Evolutionary conservation across 2,329 filamentous ascomycete species (phyloP).

Genomic region (Aspergillus tubingensis): DNA sequence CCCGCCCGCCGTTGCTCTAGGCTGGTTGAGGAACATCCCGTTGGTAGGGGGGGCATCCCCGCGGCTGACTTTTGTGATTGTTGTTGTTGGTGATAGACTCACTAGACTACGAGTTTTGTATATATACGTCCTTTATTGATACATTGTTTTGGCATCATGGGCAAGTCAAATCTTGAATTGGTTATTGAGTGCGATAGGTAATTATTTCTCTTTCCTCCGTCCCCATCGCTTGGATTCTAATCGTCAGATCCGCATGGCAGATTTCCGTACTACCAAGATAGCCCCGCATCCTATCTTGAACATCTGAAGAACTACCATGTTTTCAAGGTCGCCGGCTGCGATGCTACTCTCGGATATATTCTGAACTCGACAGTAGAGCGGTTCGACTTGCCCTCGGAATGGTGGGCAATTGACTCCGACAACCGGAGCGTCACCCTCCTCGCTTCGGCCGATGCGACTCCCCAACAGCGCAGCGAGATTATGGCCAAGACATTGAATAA

Average conservation of each 20-base stretch:
- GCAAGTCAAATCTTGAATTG: constrained; percentile 55
- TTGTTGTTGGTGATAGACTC: background rate
- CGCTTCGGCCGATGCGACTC: constrained; percentile 56
- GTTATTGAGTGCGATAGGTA: constrained; percentile 60
- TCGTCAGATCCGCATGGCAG: constrained; percentile 47
- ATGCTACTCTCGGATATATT: constrained; percentile 64
- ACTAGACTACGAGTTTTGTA: background rate
- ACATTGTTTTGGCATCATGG: constrained; percentile 25
- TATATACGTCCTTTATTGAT: background rate
- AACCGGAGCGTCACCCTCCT: constrained; percentile 65
- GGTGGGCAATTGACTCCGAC: constrained; percentile 60
- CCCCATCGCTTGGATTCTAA: background rate
- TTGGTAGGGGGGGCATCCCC: background rate
- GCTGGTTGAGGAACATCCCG: background rate
- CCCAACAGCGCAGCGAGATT: constrained; percentile 62
- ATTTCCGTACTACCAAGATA: constrained; percentile 72
- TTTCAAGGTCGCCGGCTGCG: constrained; percentile 68
- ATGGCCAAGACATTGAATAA: constrained; percentile 62
- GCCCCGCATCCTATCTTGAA: constrained; percentile 58
- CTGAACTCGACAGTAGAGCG: constrained; percentile 49
- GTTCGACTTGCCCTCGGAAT: constrained; percentile 56
- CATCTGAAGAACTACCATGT: constrained; percentile 59
- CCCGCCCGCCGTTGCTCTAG: background rate
- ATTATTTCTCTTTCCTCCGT: background rate
- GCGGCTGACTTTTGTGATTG: background rate